Evolutionary conservation across 257 asterid species (phyloP).

Genomic region (Scutellaria galericulata): DNA sequence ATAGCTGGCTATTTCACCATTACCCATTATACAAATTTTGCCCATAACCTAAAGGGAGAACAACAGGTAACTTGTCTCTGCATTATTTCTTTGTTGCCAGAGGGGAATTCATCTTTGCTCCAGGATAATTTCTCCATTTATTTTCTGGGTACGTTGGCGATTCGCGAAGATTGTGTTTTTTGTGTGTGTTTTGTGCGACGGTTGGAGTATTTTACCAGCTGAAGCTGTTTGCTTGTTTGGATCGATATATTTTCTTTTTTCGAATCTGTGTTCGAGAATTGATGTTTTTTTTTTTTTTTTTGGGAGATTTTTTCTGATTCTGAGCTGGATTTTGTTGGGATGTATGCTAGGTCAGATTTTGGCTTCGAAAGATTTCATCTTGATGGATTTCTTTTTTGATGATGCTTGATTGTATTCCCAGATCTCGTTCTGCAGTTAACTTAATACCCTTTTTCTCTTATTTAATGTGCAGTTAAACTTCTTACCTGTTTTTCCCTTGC

Average conservation of each 20-base stretch:
- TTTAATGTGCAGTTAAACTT: neutral
- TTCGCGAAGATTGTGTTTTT: slow-evolving; percentile 8
- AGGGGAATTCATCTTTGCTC: neutral
- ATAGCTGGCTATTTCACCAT: slow-evolving; percentile 34
- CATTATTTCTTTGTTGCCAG: neutral
- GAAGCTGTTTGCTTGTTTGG: slow-evolving; percentile 4
- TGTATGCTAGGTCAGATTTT: neutral
- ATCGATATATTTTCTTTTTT: neutral
- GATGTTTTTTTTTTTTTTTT: neutral
- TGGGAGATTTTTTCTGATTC: neutral
- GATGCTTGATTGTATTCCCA: slow-evolving; percentile 25
- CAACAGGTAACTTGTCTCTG: neutral
- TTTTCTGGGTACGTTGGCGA: neutral
- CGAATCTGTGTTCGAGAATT: neutral
- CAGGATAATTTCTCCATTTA: neutral
- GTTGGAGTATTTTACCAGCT: slow-evolving; percentile 17
- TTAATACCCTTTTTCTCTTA: neutral
- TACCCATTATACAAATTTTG: slow-evolving; percentile 31
- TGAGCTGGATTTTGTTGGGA: slow-evolving; percentile 29
- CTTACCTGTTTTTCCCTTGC: neutral
- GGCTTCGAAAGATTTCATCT: neutral
- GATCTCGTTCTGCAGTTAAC: slow-evolving; percentile 35
- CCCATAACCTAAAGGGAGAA: neutral
- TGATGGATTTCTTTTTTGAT: neutral
- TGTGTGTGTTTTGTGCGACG: neutral